These are phyloP conservation scores for Blastobotrys buckinghamii DNA, from an alignment of 1,139 yeast genomes.

Conservation along the genomic window DNA sequence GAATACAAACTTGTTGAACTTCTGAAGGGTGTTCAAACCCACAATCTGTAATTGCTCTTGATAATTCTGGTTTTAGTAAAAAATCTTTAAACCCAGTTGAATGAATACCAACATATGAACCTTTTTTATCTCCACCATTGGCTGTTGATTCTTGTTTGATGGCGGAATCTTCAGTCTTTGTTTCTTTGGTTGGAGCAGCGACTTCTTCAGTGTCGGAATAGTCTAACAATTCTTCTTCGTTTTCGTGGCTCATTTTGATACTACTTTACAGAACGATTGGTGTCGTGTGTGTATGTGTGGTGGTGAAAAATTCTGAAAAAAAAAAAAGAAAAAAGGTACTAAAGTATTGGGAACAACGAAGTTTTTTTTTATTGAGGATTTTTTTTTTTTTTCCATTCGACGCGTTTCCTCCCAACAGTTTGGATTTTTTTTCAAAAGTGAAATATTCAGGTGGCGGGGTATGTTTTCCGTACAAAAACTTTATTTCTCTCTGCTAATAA, in stretches of 20 bases:
- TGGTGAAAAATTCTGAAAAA: not conserved
- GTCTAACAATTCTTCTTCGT: slow-evolving; percentile 98
- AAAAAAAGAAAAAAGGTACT: not conserved
- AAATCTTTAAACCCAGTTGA: slow-evolving; percentile 99
- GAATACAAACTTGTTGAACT: slow-evolving; percentile 98
- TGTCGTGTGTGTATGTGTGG: not conserved
- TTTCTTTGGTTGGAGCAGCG: slow-evolving; percentile 35
- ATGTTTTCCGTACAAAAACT: no score
- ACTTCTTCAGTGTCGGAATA: slow-evolving; percentile 98
- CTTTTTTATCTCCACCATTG: slow-evolving; percentile 67
- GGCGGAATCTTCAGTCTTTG: slow-evolving; percentile 23
- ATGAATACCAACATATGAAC: slow-evolving; percentile 96
- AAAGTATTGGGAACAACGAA: no score
- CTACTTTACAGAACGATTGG: not conserved
- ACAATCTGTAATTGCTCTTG: slow-evolving; percentile 97
- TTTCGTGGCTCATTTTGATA: slow-evolving; percentile 60
- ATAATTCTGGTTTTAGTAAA: slow-evolving; percentile 88
- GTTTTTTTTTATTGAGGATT: not conserved
- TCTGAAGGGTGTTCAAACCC: slow-evolving; percentile 99
- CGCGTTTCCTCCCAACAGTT: not conserved
- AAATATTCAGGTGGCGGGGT: slow-evolving; percentile 28
- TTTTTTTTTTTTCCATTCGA: not conserved
- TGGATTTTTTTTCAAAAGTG: slow-evolving; percentile 18
- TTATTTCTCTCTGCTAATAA: no score
- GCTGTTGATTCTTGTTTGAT: slow-evolving; percentile 39